Percentiles rank a stretch among this genome's conserved stretches.
Evolutionary conservation across 345 rosid genomes (phyloP).

Genomic region (Gossypium raimondii): DNA sequence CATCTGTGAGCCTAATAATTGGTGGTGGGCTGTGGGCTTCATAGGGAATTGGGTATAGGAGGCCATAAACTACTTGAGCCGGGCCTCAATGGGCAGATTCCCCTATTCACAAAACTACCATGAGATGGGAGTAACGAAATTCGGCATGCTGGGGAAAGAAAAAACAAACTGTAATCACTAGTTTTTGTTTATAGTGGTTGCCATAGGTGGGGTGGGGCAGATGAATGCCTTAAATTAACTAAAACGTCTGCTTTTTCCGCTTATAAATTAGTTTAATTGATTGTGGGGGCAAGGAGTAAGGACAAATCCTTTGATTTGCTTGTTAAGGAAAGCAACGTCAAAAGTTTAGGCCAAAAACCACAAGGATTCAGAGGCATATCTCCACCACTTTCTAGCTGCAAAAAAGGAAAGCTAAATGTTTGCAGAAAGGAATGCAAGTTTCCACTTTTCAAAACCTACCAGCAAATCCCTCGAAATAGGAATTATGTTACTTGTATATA

Average conservation of each 20-base stretch:
- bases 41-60: no score
- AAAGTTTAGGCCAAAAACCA: neutral
- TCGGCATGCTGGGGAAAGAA: neutral
- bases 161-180: no score
- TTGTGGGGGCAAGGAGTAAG: neutral
- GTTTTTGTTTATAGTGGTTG: no score
- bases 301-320: neutral
- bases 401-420: conserved; percentile 9
- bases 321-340: neutral
- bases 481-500: no score
- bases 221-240: neutral
- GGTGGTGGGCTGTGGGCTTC: no score
- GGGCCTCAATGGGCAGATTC: neutral
- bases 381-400: conserved; percentile 19
- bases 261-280: neutral
- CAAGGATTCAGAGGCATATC: conserved; percentile 17
- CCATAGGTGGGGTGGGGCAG: no score
- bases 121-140: neutral
- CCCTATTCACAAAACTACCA: neutral
- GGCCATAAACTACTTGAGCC: no score
- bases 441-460: neutral
- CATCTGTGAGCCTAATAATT: no score
- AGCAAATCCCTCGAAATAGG: no score
- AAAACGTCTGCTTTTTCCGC: neutral
- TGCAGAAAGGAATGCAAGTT: conserved; percentile 15